These are phyloP conservation scores for Xerocomellus dryophilus DNA, from an alignment of 768 basidiomycete genomes.

Conservation along the genomic window DNA sequence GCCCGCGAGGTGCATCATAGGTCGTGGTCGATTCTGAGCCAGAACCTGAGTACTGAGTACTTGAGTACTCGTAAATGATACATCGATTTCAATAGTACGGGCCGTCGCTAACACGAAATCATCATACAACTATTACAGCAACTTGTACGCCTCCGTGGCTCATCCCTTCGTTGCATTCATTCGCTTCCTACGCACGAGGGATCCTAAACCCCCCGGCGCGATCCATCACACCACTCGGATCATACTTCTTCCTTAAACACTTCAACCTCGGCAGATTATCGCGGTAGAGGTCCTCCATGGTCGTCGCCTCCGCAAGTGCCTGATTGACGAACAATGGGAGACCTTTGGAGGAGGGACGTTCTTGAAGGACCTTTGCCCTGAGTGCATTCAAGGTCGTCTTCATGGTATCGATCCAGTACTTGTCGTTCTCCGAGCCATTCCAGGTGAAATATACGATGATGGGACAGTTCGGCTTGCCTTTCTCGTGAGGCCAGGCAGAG, in stretches of 20 bases:
- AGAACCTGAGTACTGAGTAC: too few species aligned
- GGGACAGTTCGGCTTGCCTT: constrained; percentile 10
- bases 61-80: too few species aligned
- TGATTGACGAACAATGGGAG: constrained; percentile 14
- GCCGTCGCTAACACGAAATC: too few species aligned
- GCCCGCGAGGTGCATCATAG: too few species aligned
- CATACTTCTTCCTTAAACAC: neutral
- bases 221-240: neutral
- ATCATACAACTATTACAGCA: too few species aligned
- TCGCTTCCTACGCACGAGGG: neutral
- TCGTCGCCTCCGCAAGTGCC: constrained; percentile 1
- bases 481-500: constrained; percentile 14
- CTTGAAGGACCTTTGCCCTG: neutral
- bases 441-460: constrained; percentile 13
- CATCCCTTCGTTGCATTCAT: neutral
- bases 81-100: too few species aligned
- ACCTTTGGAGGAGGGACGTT: neutral
- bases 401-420: constrained; percentile 10
- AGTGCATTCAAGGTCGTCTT: neutral
- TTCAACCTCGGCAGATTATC: neutral
- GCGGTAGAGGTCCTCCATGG: constrained; percentile 11
- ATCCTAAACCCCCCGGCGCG: neutral
- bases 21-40: too few species aligned
- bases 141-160: too few species aligned
- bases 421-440: constrained; percentile 9